These are phyloP conservation scores for Fraxinus floribunda DNA, from an alignment of 305 asterid genomes.

Conservation along the genomic window DNA sequence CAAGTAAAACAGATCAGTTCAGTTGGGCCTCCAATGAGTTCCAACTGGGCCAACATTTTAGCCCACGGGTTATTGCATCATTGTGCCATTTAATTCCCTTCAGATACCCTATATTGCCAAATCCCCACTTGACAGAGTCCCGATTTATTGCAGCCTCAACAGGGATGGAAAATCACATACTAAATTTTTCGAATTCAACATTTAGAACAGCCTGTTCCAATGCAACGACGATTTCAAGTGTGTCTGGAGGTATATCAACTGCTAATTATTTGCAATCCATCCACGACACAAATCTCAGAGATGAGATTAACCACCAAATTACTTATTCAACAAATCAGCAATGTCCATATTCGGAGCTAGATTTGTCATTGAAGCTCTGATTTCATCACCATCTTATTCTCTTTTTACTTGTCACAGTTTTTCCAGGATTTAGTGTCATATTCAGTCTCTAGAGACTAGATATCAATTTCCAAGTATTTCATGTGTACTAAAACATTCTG, in stretches of 20 bases:
- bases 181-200: neutral
- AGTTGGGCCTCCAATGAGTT: too few relatives aligned
- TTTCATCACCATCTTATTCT: neutral
- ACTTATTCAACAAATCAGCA: conserved; percentile 11
- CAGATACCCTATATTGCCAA: neutral
- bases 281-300: neutral
- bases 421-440: neutral
- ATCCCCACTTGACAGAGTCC: neutral
- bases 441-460: neutral
- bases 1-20: too few relatives aligned
- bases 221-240: neutral
- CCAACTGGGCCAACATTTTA: too few relatives aligned
- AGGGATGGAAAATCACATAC: conserved; percentile 1
- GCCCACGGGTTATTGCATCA: too few relatives aligned
- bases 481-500: neutral
- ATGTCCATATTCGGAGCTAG: conserved; percentile 19
- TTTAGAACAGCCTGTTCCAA: neutral
- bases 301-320: neutral
- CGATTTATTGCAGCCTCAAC: neutral
- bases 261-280: neutral
- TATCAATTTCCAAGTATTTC: neutral
- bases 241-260: neutral
- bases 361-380: conserved; percentile 32
- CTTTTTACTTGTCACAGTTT: conserved; percentile 1
- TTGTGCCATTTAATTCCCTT: too few relatives aligned